Conservation (phyloP, 805 yeast species). For the Metschnikowia gruessii region DNA sequence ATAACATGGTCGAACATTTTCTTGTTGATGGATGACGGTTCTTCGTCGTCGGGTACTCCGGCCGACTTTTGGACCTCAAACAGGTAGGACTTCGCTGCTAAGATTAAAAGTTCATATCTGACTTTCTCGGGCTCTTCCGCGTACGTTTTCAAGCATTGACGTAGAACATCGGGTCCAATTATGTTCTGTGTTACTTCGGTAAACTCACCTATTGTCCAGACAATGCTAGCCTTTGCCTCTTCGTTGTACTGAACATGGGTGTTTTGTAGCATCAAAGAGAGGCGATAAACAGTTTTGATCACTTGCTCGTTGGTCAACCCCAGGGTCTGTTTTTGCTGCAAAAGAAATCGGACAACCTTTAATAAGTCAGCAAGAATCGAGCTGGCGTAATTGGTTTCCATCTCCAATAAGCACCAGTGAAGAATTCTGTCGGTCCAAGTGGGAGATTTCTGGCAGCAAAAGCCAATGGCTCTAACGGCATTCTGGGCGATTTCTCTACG, state of each 20-base stretch:
- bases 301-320: slow-evolving; percentile 31
- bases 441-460: slow-evolving; percentile 48
- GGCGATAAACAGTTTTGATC: slow-evolving; percentile 51
- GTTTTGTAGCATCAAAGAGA: slow-evolving; percentile 28
- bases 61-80: slow-evolving; percentile 14
- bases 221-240: slow-evolving; percentile 73
- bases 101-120: slow-evolving; percentile 64
- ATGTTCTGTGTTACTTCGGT: slow-evolving; percentile 34
- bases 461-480: slow-evolving; percentile 61
- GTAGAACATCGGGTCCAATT: slow-evolving; percentile 73
- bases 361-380: slow-evolving; percentile 59
- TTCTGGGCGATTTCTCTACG: slow-evolving; percentile 31
- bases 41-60: slow-evolving; percentile 8
- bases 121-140: slow-evolving; percentile 54
- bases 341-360: slow-evolving; percentile 66
- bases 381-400: slow-evolving; percentile 25
- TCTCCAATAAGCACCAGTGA: slow-evolving; percentile 59
- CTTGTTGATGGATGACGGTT: slow-evolving; percentile 22
- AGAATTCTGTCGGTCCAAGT: slow-evolving; percentile 55
- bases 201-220: slow-evolving; percentile 92
- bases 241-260: slow-evolving; percentile 21
- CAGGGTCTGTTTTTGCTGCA: slow-evolving; percentile 49
- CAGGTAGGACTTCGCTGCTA: slow-evolving; percentile 66
- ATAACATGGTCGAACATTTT: slow-evolving; percentile 61
- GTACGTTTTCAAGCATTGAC: slow-evolving; percentile 54